Percentiles rank a stretch among this genome's conserved stretches.
phyloP scores from a whole-genome alignment of 495 filamentous ascomycete genomes.

The Lasiosphaeriaceae sp. region DNA sequence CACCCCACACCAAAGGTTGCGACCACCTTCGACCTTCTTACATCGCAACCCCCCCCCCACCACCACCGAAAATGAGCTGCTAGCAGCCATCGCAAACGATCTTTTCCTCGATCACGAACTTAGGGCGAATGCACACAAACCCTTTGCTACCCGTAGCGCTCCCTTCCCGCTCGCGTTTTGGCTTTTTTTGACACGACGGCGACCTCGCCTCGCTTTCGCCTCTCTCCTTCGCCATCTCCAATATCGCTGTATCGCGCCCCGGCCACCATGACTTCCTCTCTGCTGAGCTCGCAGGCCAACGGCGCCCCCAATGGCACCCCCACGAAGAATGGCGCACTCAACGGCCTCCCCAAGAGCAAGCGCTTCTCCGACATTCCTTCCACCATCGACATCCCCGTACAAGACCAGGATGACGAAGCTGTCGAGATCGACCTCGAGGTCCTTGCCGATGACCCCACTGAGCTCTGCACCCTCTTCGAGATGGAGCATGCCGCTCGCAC shows the following conservation, averaged over 20 bases:
- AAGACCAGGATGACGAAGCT: constrained; percentile 71
- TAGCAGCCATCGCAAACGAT: too few species aligned
- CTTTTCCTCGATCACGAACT: constrained; percentile 3
- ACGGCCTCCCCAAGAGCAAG: constrained; percentile 33
- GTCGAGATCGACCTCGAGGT: constrained; percentile 91
- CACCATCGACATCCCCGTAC: constrained; percentile 87
- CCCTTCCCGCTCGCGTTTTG: neutral
- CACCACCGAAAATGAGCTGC: too few species aligned
- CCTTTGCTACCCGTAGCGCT: too few species aligned
- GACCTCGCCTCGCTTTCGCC: too few species aligned
- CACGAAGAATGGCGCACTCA: constrained; percentile 27
- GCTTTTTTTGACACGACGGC: neutral
- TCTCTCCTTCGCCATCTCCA: too few species aligned
- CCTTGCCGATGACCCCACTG: constrained; percentile 90
- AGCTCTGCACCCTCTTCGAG: constrained; percentile 89
- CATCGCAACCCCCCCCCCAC: too few species aligned
- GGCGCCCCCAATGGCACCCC: constrained; percentile 18
- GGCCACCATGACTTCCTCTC: constrained; percentile 26
- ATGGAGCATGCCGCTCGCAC: constrained; percentile 82
- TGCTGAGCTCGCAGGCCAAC: constrained; percentile 27
- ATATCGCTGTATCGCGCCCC: too few species aligned
- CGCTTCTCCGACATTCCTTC: constrained; percentile 86
- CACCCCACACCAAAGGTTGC: neutral
- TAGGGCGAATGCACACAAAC: too few species aligned
- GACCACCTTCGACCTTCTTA: neutral